A percentile compares a stretch with the other conserved stretches of the same genome.
Conservation (phyloP, 108 stramenopile genomes). For the Cyclotella atomus region DNA sequence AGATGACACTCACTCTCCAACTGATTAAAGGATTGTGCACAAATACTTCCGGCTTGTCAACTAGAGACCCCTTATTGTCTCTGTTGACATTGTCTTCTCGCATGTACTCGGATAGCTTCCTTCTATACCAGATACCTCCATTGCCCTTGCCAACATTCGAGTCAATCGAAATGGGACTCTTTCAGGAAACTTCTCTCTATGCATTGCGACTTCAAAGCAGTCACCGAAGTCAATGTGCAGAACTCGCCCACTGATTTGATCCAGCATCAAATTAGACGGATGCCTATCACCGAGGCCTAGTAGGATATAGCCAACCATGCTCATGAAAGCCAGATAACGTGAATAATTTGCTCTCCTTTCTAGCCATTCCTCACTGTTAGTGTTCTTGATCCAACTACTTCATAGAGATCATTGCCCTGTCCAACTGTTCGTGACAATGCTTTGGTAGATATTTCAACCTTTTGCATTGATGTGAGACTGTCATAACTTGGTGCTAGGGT, state of each 20-base stretch:
- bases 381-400: constrained; percentile 97
- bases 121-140: constrained; percentile 99
- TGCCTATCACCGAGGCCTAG: constrained; percentile 93
- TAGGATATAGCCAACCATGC: constrained; percentile 99
- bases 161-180: constrained; percentile 99
- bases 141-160: constrained; percentile 98
- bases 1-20: constrained; percentile 80
- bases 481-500: constrained; percentile 93
- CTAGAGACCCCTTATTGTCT: constrained; percentile 94
- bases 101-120: constrained; percentile 97
- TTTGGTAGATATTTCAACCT: constrained; percentile 96
- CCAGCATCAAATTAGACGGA: constrained; percentile 92
- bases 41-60: constrained; percentile 99
- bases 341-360: constrained; percentile 96
- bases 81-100: constrained; percentile 97
- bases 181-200: constrained; percentile 98
- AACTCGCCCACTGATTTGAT: constrained; percentile 92
- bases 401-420: constrained; percentile 92
- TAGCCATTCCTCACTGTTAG: constrained; percentile 97
- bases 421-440: constrained; percentile 86
- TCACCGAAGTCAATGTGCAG: constrained; percentile 96
- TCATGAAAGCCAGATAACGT: constrained; percentile 98
- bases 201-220: constrained; percentile 99
- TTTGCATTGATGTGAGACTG: constrained; percentile 93
- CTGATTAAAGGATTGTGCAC: constrained; percentile 99